Conservation (phyloP, 2,329 filamentous ascomycete species). For the Diaporthe sp. region DNA sequence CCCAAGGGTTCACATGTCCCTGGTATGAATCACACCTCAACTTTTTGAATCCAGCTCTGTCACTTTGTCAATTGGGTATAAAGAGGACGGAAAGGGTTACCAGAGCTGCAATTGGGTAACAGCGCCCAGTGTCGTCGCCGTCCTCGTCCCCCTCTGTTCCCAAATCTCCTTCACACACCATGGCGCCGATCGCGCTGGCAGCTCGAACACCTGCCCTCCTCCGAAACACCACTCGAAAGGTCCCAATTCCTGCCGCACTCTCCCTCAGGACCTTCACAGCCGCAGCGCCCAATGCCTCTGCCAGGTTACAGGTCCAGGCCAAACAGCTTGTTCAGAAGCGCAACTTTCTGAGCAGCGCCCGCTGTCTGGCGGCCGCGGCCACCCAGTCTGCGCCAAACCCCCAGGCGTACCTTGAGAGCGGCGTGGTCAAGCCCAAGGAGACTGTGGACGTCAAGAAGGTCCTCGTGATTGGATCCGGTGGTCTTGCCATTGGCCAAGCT, state of each 20-base stretch:
- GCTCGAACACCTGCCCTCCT: slow-evolving; percentile 71
- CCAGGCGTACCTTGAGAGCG: slow-evolving; percentile 90
- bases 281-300: slow-evolving; percentile 50
- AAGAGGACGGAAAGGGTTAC: slow-evolving; percentile 39
- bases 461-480: slow-evolving; percentile 94
- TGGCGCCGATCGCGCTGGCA: slow-evolving; percentile 62
- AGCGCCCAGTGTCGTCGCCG: slow-evolving; percentile 38
- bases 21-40: slow-evolving; percentile 37
- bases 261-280: slow-evolving; percentile 60
- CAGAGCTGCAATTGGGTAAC: slow-evolving; percentile 38
- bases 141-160: slow-evolving; percentile 43
- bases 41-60: slow-evolving; percentile 28
- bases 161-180: slow-evolving; percentile 51
- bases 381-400: slow-evolving; percentile 82
- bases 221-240: slow-evolving; percentile 64
- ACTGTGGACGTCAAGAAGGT: slow-evolving; percentile 96
- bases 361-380: slow-evolving; percentile 58
- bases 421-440: slow-evolving; percentile 83
- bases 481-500: slow-evolving; percentile 95
- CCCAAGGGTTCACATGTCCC: slow-evolving; percentile 18
- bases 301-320: slow-evolving; percentile 52
- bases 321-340: slow-evolving; percentile 59
- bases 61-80: slow-evolving; percentile 40
- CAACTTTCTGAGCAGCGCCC: slow-evolving; percentile 62
- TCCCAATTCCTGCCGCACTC: slow-evolving; percentile 62